Evolutionary conservation across 805 yeast species (phyloP), one percentile per base, ranked within the genome.

Genomic region (Lachancea mirantina): DNA sequence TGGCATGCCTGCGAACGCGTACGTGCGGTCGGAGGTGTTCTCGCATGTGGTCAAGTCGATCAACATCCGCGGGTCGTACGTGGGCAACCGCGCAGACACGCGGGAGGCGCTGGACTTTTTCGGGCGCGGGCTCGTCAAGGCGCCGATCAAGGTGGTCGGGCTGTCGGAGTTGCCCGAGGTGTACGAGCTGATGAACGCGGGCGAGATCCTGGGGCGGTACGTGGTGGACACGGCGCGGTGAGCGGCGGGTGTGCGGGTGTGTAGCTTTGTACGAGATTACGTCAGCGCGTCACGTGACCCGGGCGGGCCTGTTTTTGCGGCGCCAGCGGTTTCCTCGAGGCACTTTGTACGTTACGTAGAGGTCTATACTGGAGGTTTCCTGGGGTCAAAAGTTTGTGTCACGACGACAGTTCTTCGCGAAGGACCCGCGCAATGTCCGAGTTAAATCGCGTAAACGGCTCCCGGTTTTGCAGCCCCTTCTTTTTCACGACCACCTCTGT

Each of bases 51-150:
- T 80, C 43, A 79, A 72, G 59, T 74, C 83, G 23, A 66, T 81
- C 55, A 65, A 66, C 51, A 76, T 84, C 56, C 72, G 68, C 55
- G 94, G 92, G 40, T 82, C 94, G 17, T 82, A 81, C 50, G 94
- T 84, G 36, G 94, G 94, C 42, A 83, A 81, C 72, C 77, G 94
- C 62, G 81, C 80, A 35, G 94, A 84, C 59, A 72, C 94, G 8
- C 59, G 69, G 54, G 87, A 78, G 61, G 85, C 85, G 29, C 54
- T 78, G 37, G 84, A 78, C 49, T 78, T 78, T 69, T 78, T 76
- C 55, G 41, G 68, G 38, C 68, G 84, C 60, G 85, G 85, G 35
- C 62, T 73, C 47, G 76, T 78, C 49, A 61, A 68, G 42, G 71
- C 81, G 34, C 83, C 78, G 41, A 74, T 74, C 50, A 70, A 72